Base-by-base conservation (phyloP, 1,284 basidiomycete species). In the Ustilago bromivora region DNA sequence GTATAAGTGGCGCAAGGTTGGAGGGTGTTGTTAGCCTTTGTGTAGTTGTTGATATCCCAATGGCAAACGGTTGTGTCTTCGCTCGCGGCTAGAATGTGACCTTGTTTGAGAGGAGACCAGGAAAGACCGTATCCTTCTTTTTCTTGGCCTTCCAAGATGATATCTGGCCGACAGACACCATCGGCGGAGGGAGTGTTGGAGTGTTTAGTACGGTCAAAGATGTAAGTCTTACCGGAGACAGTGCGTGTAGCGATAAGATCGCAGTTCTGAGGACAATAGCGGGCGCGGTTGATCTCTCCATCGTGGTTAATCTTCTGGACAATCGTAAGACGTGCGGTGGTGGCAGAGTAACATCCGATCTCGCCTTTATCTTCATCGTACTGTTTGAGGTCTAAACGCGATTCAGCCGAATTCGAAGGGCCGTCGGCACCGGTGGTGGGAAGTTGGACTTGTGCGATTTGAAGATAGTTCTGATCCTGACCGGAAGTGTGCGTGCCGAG, bases 231-330 rank as follows among this genome's bases (percentile, higher is more conserved):
- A 15, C 97, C 97, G 6, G 90, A 91, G 9, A 96, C 91, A 11
- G 95, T 89, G 80, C 98, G 96, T 10, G 96, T 99, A 2, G 97
- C 97, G 76, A 99, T 94, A 78, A 99, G 87, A 87, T 99, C 94
- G 7, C 94, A 93, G 85, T 99, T 99, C 87, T 98, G 96, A 15
- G 97, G 97, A 94, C 98, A 98, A 87, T 99, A 99, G 53, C 97
- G 90, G 65, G 97, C 97, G 43, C 96, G 89, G 87, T 99, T 99
- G 82, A 99, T 94, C 87, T 99, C 97, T 57, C 95, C 95, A 10
- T 91, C 90, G 87, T 99, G 97, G 86, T 96, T 96, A 88, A 99
- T 99, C 72, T 91, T 92, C 86, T 99, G 97, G 38, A 92, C 93
- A 84, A 98, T 91, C 83, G 94, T 92, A 73, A 99, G 91, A 32